A percentile compares a stretch with the other conserved stretches of the same genome.
Conservation (phyloP, 768 basidiomycete species). For the Arthromyces matolae region DNA sequence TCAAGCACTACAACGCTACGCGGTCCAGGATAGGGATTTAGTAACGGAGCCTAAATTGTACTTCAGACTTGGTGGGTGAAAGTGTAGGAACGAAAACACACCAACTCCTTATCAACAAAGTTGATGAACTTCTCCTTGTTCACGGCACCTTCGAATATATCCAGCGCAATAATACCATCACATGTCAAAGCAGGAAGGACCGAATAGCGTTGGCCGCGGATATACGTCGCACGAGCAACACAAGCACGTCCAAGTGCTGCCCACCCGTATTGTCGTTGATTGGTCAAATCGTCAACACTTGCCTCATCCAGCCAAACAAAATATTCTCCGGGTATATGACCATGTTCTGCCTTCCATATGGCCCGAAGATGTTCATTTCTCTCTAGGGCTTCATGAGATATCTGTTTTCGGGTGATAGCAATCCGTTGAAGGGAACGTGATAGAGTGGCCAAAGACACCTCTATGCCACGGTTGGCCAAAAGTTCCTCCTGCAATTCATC, state of each 20-base stretch:
- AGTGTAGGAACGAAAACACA: too few relatives aligned
- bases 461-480: conserved; percentile 11
- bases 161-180: too few relatives aligned
- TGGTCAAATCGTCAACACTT: conserved; percentile 24
- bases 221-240: conserved; percentile 21
- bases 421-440: conserved; percentile 19
- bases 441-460: conserved; percentile 29
- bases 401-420: conserved; percentile 22
- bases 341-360: conserved; percentile 16
- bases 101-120: too few relatives aligned
- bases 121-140: too few relatives aligned
- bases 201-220: conserved; percentile 23
- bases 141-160: too few relatives aligned
- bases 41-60: conserved; percentile 22
- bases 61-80: too few relatives aligned
- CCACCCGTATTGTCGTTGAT: conserved; percentile 20
- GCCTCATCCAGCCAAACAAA: conserved; percentile 28
- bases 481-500: conserved; percentile 31
- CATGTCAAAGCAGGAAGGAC: too few relatives aligned
- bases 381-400: conserved; percentile 23
- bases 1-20: conserved; percentile 36
- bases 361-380: conserved; percentile 26
- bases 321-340: conserved; percentile 17
- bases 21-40: conserved; percentile 32
- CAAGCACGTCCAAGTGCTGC: conserved; percentile 19